Evolutionary conservation across 768 basidiomycete genomes (phyloP).

Genomic region (Pholiota molesta): DNA sequence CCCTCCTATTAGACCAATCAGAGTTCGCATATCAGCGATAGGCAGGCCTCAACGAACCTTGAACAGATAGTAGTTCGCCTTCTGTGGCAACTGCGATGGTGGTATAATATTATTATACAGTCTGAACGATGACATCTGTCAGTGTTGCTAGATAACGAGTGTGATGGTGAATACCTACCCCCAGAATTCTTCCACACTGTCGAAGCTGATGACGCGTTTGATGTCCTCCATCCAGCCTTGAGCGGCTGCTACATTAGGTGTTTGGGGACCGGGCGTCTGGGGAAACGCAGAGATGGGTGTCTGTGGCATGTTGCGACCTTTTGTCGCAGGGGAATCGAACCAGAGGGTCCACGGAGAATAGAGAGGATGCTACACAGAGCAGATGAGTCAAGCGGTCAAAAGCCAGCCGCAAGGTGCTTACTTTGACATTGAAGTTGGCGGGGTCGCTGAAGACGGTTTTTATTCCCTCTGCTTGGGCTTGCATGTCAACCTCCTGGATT

Average conservation of each 20-base stretch:
- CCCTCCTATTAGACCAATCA: conserved; percentile 61
- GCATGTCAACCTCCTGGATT: conserved; percentile 86
- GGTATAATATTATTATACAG: conserved; percentile 98
- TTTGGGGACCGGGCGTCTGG: conserved; percentile 72
- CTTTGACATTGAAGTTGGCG: conserved; percentile 96
- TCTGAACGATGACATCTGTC: conserved; percentile 41
- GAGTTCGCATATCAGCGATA: background rate
- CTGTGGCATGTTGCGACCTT: conserved; percentile 86
- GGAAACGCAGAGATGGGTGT: conserved; percentile 80
- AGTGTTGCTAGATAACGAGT: conserved; percentile 13
- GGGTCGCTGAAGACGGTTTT: conserved; percentile 94
- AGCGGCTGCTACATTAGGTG: conserved; percentile 70
- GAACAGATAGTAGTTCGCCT: conserved; percentile 99
- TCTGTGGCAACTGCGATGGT: conserved; percentile 89
- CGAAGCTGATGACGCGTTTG: conserved; percentile 93
- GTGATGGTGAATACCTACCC: conserved; percentile 57
- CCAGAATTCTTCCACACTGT: conserved; percentile 99
- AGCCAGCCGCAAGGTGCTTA: conserved; percentile 29
- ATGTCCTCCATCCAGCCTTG: conserved; percentile 99
- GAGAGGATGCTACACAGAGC: conserved; percentile 76
- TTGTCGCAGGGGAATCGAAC: conserved; percentile 95
- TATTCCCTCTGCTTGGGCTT: conserved; percentile 79
- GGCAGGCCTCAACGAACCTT: conserved; percentile 55
- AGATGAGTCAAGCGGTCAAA: background rate
- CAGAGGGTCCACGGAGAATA: conserved; percentile 96